Evolutionary conservation across 306 rosid species (phyloP).

Genomic region (Corylus avellana): DNA sequence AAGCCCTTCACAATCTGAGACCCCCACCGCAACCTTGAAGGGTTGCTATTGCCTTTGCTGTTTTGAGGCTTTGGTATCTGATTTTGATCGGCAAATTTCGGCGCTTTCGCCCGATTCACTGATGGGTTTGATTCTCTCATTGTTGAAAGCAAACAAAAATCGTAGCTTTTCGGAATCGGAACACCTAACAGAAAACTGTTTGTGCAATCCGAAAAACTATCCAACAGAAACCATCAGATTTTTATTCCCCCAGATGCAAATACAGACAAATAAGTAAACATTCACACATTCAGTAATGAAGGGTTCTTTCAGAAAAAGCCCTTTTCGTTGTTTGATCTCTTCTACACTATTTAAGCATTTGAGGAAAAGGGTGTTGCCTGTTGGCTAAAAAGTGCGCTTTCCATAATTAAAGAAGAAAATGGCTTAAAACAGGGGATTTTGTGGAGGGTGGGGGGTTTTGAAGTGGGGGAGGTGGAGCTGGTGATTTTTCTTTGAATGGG

Average conservation of each 20-base stretch:
- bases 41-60: constrained; percentile 42
- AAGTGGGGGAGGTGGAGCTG: not conserved
- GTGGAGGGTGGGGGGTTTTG: not conserved
- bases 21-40: constrained; percentile 81
- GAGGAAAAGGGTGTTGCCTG: no score
- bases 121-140: constrained; percentile 89
- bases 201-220: not conserved
- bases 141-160: constrained; percentile 4
- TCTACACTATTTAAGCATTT: no score
- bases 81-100: constrained; percentile 78
- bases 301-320: not conserved
- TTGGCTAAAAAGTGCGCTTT: not conserved
- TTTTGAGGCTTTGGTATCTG: constrained; percentile 64
- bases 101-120: constrained; percentile 56
- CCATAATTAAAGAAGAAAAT: no score
- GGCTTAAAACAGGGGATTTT: not conserved
- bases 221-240: not conserved
- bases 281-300: not conserved
- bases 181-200: not conserved
- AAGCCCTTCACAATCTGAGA: constrained; percentile 89
- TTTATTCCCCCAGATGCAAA: not conserved
- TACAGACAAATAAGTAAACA: not conserved
- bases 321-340: not conserved
- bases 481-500: not conserved
- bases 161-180: not conserved